Evolutionary conservation across 345 rosid species (phyloP).

Genomic region (Arabidopsis suecica): DNA sequence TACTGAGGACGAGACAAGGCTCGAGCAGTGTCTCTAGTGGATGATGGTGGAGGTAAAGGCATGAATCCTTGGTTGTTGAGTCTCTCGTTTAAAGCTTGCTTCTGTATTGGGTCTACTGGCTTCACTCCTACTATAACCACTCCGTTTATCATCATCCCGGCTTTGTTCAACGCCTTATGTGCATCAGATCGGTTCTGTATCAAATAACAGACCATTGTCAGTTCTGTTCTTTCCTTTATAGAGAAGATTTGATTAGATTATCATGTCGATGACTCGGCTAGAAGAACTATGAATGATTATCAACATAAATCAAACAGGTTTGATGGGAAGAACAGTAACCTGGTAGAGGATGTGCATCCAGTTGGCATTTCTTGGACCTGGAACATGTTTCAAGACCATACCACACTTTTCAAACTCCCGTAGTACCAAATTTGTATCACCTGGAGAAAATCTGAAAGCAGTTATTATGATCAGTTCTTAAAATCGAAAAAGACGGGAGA

Average conservation of each 20-base stretch:
- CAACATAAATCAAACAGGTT: conserved; percentile 10
- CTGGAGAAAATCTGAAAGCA: conserved; percentile 71
- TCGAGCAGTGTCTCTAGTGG: conserved; percentile 49
- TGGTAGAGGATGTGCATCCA: conserved; percentile 97
- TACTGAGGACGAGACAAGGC: conserved; percentile 56
- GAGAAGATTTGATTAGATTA: background rate
- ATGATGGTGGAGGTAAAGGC: conserved; percentile 69
- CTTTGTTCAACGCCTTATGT: conserved; percentile 86
- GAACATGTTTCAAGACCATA: conserved; percentile 86
- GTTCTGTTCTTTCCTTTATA: background rate
- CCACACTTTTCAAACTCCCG: conserved; percentile 94
- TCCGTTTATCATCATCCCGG: conserved; percentile 85
- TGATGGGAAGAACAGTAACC: conserved; percentile 55
- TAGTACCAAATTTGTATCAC: conserved; percentile 88
- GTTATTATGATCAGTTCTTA: conserved; percentile 28
- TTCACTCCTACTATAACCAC: conserved; percentile 88
- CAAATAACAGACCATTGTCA: conserved; percentile 31
- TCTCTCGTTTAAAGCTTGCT: conserved; percentile 72
- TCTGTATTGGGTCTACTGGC: conserved; percentile 85
- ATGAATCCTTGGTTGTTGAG: conserved; percentile 80
- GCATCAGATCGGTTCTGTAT: conserved; percentile 87
- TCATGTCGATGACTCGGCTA: background rate
- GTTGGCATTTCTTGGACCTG: conserved; percentile 95
- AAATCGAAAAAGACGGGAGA: background rate
- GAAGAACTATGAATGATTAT: conserved; percentile 2